A percentile compares a stretch with the other conserved stretches of the same genome.
phyloP scores from a whole-genome alignment of 768 basidiomycete genomes.

The Tricholoma saponaceum region DNA sequence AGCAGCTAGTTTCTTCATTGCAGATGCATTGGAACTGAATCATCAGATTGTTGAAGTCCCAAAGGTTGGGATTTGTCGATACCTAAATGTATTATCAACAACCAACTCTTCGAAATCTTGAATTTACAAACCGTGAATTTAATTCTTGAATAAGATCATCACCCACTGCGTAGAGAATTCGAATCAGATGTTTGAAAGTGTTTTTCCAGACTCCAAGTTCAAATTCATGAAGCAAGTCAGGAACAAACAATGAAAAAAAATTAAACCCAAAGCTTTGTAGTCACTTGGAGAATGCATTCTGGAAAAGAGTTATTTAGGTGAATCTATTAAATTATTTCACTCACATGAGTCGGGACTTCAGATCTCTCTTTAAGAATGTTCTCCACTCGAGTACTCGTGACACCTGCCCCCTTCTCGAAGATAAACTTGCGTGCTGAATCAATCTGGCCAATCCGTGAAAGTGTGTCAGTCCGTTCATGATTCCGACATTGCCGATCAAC shows the following conservation, averaged over 20 bases:
- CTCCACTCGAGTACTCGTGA: conserved; percentile 23
- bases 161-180: conserved; percentile 23
- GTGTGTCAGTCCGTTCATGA: conserved; percentile 5
- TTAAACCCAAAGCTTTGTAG: conserved; percentile 19
- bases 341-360: conserved; percentile 26
- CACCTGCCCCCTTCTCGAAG: conserved; percentile 21
- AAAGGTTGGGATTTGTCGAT: conserved; percentile 26
- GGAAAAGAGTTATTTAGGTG: not conserved
- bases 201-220: conserved; percentile 37
- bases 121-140: conserved; percentile 16
- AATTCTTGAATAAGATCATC: conserved; percentile 14
- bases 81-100: conserved; percentile 16
- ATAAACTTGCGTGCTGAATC: conserved; percentile 17
- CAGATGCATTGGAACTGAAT: conserved; percentile 18
- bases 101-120: not conserved
- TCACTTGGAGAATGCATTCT: conserved; percentile 32
- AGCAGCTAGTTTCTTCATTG: conserved; percentile 19
- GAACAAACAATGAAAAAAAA: conserved; percentile 22
- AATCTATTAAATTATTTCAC: not conserved
- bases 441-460: conserved; percentile 7
- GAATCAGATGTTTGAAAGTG: conserved; percentile 30
- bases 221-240: no score
- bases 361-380: conserved; percentile 21
- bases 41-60: conserved; percentile 18
- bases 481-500: not conserved